Conservation (phyloP, 768 basidiomycete genomes). For the Cystobasidium onofrii region DNA sequence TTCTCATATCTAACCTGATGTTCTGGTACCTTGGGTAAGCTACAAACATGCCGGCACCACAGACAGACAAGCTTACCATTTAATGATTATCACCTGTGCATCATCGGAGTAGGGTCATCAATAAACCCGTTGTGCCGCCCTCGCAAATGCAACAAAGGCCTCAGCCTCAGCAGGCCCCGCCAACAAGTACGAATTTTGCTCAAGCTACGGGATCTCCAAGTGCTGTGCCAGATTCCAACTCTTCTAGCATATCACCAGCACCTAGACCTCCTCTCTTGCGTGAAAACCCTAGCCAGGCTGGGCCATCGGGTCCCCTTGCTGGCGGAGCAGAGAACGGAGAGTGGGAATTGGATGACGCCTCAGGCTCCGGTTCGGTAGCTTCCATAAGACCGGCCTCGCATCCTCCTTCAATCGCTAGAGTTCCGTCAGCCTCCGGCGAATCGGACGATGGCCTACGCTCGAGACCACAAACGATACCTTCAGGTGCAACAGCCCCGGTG, state of each 20-base stretch:
- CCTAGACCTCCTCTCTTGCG: not conserved
- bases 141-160: conserved; percentile 33
- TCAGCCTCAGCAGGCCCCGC: conserved; percentile 1
- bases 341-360: not conserved
- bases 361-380: not conserved
- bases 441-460: not conserved
- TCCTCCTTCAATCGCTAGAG: not conserved
- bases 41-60: conserved; percentile 36
- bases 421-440: not conserved
- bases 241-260: not conserved
- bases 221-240: not conserved
- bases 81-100: no score
- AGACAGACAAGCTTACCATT: conserved; percentile 29
- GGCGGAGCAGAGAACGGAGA: no score
- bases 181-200: not conserved
- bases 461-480: not conserved
- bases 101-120: conserved; percentile 44
- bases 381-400: not conserved
- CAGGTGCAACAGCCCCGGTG: not conserved
- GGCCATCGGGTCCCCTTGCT: not conserved
- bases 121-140: conserved; percentile 36
- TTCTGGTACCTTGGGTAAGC: conserved; percentile 99
- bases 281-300: not conserved
- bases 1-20: conserved; percentile 65
- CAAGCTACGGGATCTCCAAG: not conserved